Conservation (phyloP, 164 flowering plant genomes). For the Magnolia sinica region DNA sequence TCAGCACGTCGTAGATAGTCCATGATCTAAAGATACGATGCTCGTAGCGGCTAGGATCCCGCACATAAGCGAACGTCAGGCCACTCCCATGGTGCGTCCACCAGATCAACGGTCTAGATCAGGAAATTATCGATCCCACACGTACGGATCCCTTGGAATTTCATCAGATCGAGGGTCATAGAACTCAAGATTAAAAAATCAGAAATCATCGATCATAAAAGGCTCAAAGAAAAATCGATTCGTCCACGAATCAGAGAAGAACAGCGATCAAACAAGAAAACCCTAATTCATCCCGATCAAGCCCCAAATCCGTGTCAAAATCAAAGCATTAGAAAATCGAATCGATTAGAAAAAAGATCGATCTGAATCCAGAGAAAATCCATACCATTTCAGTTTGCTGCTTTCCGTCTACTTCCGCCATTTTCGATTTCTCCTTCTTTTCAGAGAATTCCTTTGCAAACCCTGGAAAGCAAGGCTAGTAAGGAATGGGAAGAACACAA, state of each 20-base stretch:
- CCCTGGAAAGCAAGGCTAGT: neutral
- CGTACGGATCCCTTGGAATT: no score
- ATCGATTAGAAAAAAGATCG: neutral
- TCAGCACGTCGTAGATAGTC: no score
- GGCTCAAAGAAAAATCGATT: no score
- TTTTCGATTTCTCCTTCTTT: neutral
- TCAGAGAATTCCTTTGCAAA: neutral
- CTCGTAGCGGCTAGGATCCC: no score
- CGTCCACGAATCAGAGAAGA: neutral
- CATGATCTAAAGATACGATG: no score
- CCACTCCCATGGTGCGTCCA: no score
- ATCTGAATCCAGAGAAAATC: neutral
- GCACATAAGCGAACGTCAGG: no score
- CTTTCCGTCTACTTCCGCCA: slow-evolving; percentile 27
- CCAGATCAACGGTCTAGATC: neutral
- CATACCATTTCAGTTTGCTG: slow-evolving; percentile 25
- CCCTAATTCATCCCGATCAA: no score
- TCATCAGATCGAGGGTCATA: no score
- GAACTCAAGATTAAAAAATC: no score
- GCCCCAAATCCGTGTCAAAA: neutral
- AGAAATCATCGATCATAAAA: neutral
- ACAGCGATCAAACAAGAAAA: neutral
- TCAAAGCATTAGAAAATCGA: neutral
- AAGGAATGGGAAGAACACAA: neutral
- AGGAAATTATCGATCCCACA: neutral